Percentiles rank a stretch among this genome's conserved stretches.
These are phyloP conservation scores for Wolfiporia cocos DNA, from an alignment of 1,284 basidiomycete species.

Conservation along the genomic window DNA sequence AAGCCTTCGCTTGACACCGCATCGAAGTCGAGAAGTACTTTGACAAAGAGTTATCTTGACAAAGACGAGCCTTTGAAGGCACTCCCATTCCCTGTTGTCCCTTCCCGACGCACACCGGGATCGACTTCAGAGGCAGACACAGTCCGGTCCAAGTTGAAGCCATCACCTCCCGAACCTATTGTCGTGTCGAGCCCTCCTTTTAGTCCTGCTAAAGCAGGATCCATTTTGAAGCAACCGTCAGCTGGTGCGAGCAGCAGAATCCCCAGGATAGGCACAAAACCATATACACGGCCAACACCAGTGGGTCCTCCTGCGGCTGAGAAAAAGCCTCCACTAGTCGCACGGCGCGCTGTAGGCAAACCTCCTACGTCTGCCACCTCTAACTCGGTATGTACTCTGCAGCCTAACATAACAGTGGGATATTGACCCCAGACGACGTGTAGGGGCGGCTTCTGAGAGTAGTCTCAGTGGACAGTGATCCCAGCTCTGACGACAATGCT, in stretches of 20 bases:
- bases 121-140: constrained; percentile 26
- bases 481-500: constrained; percentile 25
- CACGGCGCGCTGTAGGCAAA: constrained; percentile 6
- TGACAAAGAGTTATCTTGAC: not conserved
- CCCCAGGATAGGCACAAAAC: constrained; percentile 60
- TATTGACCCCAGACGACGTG: not conserved
- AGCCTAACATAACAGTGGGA: too few relatives aligned
- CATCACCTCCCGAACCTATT: constrained; percentile 1
- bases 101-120: constrained; percentile 11
- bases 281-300: constrained; percentile 39
- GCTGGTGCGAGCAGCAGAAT: constrained; percentile 52
- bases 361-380: too few relatives aligned
- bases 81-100: constrained; percentile 19
- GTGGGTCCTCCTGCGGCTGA: constrained; percentile 5
- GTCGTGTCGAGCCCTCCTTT: constrained; percentile 4
- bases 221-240: constrained; percentile 45
- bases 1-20: constrained; percentile 5
- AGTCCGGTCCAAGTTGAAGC: constrained; percentile 3
- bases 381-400: too few relatives aligned
- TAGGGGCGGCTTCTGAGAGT: constrained; percentile 12
- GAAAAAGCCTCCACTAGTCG: constrained; percentile 1
- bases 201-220: constrained; percentile 24
- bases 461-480: constrained; percentile 18
- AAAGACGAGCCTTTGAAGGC: constrained; percentile 1
- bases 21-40: not conserved